Percentiles rank a stretch among this genome's conserved stretches.
Conservation (phyloP, 2,329 filamentous ascomycete genomes). For the Diaporthe sp. region DNA sequence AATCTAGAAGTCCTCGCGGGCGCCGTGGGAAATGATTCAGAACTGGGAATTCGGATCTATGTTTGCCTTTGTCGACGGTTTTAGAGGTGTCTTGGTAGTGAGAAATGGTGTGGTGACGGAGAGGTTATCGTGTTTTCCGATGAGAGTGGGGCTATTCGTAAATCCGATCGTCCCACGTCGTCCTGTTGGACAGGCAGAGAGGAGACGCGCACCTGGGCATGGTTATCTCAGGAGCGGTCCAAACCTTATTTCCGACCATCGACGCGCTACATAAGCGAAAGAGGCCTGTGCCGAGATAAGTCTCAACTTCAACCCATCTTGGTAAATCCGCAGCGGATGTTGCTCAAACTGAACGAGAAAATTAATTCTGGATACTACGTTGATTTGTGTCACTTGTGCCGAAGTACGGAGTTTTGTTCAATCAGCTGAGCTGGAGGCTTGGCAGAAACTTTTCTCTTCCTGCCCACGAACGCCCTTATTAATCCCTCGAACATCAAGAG, state of each 20-base stretch:
- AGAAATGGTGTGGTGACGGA: neutral
- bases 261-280: neutral
- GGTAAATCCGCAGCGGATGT: neutral
- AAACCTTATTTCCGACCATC: slow-evolving; percentile 11
- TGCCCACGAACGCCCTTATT: neutral
- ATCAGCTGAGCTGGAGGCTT: neutral
- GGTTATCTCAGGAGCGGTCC: neutral
- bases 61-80: slow-evolving; percentile 9
- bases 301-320: neutral
- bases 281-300: slow-evolving; percentile 6
- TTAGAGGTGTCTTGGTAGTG: neutral
- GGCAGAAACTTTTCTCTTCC: neutral
- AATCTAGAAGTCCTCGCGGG: neutral
- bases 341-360: neutral
- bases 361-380: neutral
- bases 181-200: neutral
- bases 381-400: neutral
- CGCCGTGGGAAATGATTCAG: neutral
- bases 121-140: slow-evolving; percentile 1
- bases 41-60: slow-evolving; percentile 9
- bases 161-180: slow-evolving; percentile 9
- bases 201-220: neutral
- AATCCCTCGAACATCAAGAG: neutral
- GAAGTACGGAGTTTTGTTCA: neutral
- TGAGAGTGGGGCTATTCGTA: slow-evolving; percentile 3